Percentiles rank a stretch among this genome's conserved stretches.
Conservation (phyloP, 2,329 filamentous ascomycete genomes). For the Lasiodiplodia citricola region DNA sequence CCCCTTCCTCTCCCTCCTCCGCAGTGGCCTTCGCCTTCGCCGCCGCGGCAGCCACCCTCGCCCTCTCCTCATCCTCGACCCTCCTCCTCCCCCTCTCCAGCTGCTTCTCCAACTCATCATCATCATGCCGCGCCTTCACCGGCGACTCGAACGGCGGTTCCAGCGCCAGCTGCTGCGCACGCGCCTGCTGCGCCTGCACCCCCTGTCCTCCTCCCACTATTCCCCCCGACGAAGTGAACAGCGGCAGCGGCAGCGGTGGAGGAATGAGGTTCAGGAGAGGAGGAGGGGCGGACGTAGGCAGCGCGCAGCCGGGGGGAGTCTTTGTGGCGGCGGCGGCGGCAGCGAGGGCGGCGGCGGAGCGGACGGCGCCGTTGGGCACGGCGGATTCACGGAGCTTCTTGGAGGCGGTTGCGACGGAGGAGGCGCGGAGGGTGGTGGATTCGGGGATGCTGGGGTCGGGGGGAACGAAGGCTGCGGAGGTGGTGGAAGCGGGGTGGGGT, state of each 20-base stretch:
- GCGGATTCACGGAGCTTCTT: neutral
- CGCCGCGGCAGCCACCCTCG: neutral
- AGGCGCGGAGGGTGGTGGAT: constrained; percentile 5
- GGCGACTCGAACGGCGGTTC: neutral
- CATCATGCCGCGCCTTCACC: neutral
- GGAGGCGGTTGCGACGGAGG: neutral
- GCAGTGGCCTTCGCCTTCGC: neutral
- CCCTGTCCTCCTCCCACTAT: too few relatives aligned
- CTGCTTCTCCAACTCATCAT: neutral
- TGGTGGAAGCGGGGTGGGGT: neutral
- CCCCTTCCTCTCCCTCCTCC: neutral
- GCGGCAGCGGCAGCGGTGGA: neutral
- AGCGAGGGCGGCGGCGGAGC: neutral
- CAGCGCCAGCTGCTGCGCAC: neutral
- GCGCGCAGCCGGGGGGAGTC: too few relatives aligned
- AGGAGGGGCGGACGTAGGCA: neutral
- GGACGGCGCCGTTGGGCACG: neutral
- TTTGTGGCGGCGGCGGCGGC: too few relatives aligned
- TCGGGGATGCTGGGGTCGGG: neutral
- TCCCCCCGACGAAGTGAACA: neutral
- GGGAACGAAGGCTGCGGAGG: neutral
- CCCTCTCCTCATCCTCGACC: neutral
- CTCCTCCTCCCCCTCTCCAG: neutral
- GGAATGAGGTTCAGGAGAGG: neutral
- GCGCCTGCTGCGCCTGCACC: neutral